phyloP scores from a whole-genome alignment of 2,329 filamentous ascomycete genomes.

The Cyclaneusma minus region DNA sequence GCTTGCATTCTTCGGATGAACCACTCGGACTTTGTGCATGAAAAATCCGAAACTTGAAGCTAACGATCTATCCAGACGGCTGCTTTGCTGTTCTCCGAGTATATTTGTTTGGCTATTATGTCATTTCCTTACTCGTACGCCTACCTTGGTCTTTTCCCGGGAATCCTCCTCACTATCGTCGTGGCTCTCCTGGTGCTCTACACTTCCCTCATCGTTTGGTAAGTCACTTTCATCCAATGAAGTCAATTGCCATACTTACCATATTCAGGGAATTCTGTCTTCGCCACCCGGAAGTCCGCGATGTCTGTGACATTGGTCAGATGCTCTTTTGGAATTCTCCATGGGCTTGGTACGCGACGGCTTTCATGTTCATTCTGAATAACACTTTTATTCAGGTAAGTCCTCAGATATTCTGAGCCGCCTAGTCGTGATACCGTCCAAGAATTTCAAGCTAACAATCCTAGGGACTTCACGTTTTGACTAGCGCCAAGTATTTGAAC shows the following conservation, averaged over 20 bases:
- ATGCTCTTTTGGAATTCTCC: constrained; percentile 80
- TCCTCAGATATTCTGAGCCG: constrained; percentile 4
- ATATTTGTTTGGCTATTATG: constrained; percentile 89
- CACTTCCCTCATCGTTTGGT: constrained; percentile 56
- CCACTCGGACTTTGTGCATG: not conserved
- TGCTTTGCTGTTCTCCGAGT: constrained; percentile 81
- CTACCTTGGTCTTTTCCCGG: constrained; percentile 71
- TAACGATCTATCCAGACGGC: constrained; percentile 45
- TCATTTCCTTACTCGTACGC: constrained; percentile 92
- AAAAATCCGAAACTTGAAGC: constrained; percentile 4
- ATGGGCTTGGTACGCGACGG: constrained; percentile 54
- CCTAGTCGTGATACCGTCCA: too few relatives aligned
- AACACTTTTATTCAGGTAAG: constrained; percentile 74
- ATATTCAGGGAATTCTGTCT: constrained; percentile 69
- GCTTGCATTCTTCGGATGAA: constrained; percentile 1
- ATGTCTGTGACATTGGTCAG: constrained; percentile 91
- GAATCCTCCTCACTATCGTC: constrained; percentile 67
- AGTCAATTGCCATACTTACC: constrained; percentile 12
- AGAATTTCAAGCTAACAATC: constrained; percentile 7
- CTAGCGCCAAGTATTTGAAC: constrained; percentile 77
- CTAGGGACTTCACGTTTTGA: constrained; percentile 64
- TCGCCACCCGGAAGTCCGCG: constrained; percentile 76
- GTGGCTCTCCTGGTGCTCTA: constrained; percentile 70
- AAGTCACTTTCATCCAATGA: constrained; percentile 11
- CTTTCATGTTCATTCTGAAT: constrained; percentile 83